These are phyloP conservation scores for Candida sonorensis DNA, from an alignment of 805 yeast species.

Conservation along the genomic window DNA sequence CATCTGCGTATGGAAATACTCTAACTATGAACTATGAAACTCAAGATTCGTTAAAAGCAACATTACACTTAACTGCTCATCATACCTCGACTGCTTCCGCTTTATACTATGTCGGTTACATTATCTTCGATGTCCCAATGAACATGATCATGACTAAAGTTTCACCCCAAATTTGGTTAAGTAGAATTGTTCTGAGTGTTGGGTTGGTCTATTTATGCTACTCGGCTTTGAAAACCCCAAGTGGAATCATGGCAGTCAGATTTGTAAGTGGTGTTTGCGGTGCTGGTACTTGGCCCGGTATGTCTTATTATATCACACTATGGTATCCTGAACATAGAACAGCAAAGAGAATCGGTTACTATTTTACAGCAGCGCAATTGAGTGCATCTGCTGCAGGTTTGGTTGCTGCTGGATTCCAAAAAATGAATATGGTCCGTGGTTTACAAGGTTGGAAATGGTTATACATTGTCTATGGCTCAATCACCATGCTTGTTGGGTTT, in stretches of 20 bases:
- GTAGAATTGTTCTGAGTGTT: conserved; percentile 69
- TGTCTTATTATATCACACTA: conserved; percentile 73
- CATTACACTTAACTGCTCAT: conserved; percentile 45
- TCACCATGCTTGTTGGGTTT: conserved; percentile 61
- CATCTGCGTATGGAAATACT: conserved; percentile 69
- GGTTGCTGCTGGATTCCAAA: conserved; percentile 83
- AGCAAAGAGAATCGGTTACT: conserved; percentile 78
- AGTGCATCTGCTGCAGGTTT: conserved; percentile 86
- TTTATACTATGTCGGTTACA: conserved; percentile 74
- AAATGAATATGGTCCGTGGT: conserved; percentile 66
- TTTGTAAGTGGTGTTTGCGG: conserved; percentile 70
- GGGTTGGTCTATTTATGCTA: conserved; percentile 77
- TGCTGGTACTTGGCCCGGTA: conserved; percentile 89
- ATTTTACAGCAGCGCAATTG: conserved; percentile 88
- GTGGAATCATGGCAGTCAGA: conserved; percentile 65
- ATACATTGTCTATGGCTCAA: conserved; percentile 67
- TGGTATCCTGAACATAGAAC: conserved; percentile 81
- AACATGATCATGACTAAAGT: conserved; percentile 76
- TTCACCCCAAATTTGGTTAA: conserved; percentile 80
- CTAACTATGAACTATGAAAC: conserved; percentile 65
- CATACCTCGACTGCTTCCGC: conserved; percentile 73
- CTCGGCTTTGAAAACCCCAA: conserved; percentile 45
- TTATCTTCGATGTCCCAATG: conserved; percentile 84
- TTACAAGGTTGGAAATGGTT: conserved; percentile 84
- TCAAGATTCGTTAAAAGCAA: conserved; percentile 54